A percentile compares a stretch with the other conserved stretches of the same genome.
Conservation (phyloP, 2,329 filamentous ascomycete genomes). For the Monosporascus sp. region DNA sequence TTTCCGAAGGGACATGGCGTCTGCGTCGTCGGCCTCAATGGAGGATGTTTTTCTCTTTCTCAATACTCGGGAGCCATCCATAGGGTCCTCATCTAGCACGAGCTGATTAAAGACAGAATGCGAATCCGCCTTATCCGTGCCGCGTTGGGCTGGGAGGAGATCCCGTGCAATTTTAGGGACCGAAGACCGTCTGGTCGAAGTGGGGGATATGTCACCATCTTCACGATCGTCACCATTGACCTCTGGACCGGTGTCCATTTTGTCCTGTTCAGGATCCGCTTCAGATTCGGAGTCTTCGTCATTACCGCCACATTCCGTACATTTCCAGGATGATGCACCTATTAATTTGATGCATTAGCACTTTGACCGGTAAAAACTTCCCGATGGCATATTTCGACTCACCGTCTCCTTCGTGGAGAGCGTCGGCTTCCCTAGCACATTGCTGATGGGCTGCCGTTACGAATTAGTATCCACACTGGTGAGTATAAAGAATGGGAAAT, state of each 20-base stretch:
- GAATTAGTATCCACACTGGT: constrained; percentile 31
- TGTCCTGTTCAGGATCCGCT: constrained; percentile 19
- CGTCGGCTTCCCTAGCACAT: constrained; percentile 72
- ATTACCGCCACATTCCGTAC: constrained; percentile 39
- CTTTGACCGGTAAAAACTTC: constrained; percentile 2
- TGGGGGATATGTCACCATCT: constrained; percentile 30
- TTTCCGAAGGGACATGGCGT: constrained; percentile 46
- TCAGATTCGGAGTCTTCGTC: constrained; percentile 27
- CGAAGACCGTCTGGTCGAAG: constrained; percentile 46
- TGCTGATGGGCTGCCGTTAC: constrained; percentile 73
- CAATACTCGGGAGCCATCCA: constrained; percentile 71
- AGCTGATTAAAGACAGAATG: constrained; percentile 74
- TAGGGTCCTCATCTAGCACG: constrained; percentile 64
- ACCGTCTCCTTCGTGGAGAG: constrained; percentile 60
- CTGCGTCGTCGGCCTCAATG: constrained; percentile 53
- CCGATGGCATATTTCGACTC: constrained; percentile 26
- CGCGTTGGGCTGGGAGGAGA: constrained; percentile 63
- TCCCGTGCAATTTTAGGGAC: constrained; percentile 65
- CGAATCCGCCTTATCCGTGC: constrained; percentile 60
- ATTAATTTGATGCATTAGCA: constrained; percentile 1
- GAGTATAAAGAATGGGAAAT: constrained; percentile 20
- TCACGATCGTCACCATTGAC: constrained; percentile 28
- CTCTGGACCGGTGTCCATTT: constrained; percentile 20
- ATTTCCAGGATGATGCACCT: constrained; percentile 46
- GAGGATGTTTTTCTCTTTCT: constrained; percentile 82